phyloP scores from a whole-genome alignment of 257 asterid species.

The Anisodus acutangulus region DNA sequence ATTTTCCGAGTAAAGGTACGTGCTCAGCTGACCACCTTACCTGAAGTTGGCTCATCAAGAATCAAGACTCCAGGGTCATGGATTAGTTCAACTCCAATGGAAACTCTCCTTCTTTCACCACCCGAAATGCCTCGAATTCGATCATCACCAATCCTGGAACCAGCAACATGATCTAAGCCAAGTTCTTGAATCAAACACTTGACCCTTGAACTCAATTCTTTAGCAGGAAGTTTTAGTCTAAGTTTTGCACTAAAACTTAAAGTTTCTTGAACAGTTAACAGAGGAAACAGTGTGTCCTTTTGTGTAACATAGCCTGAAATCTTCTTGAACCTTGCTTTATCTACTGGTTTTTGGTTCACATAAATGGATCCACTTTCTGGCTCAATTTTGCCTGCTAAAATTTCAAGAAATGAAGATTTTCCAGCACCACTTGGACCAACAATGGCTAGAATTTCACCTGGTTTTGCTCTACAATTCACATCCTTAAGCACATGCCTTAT shows the following conservation, averaged over 20 bases:
- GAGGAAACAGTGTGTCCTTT: slow-evolving; percentile 78
- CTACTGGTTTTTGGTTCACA: slow-evolving; percentile 63
- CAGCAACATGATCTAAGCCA: slow-evolving; percentile 69
- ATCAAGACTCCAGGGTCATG: slow-evolving; percentile 79
- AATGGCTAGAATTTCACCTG: slow-evolving; percentile 84
- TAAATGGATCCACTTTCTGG: slow-evolving; percentile 61
- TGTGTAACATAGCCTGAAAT: slow-evolving; percentile 87
- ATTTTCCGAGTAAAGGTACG: too few relatives aligned
- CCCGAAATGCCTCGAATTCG: slow-evolving; percentile 87
- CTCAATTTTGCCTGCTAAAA: slow-evolving; percentile 72
- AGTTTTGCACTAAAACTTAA: slow-evolving; percentile 67
- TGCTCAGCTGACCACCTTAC: slow-evolving; percentile 27
- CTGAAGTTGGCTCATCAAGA: slow-evolving; percentile 96
- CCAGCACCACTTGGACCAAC: slow-evolving; percentile 99
- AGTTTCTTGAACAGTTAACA: slow-evolving; percentile 80
- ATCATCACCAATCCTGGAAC: slow-evolving; percentile 69
- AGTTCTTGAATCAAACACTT: slow-evolving; percentile 66
- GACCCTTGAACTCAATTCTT: slow-evolving; percentile 52
- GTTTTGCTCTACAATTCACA: slow-evolving; percentile 67
- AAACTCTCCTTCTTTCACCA: slow-evolving; percentile 89
- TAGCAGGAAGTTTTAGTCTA: slow-evolving; percentile 52
- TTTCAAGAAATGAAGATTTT: slow-evolving; percentile 77
- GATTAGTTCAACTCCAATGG: slow-evolving; percentile 85
- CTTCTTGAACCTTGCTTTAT: slow-evolving; percentile 64
- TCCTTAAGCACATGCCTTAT: slow-evolving; percentile 58